phyloP scores from a whole-genome alignment of 2,329 filamentous ascomycete genomes.

The Zalaria sp. region DNA sequence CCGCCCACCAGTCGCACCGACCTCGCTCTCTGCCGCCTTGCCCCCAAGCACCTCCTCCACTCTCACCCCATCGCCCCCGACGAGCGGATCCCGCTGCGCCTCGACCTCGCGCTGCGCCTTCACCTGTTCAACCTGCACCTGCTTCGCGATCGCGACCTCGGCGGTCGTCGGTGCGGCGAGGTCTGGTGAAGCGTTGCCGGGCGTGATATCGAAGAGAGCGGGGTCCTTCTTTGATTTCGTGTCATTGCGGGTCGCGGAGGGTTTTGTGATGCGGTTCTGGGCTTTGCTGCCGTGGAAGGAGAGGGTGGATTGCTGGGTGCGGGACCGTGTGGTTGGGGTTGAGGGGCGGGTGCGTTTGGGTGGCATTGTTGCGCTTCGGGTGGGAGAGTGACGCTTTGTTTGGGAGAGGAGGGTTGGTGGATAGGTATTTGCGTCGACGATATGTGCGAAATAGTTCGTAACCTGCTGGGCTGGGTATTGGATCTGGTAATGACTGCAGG shows the following conservation, averaged over 20 bases:
- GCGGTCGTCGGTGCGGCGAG: slow-evolving; percentile 21
- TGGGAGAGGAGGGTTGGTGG: too few species aligned
- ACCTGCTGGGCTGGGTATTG: too few species aligned
- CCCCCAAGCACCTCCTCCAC: slow-evolving; percentile 17
- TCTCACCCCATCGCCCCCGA: slow-evolving; percentile 9
- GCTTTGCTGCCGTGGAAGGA: slow-evolving; percentile 42
- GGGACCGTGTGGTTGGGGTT: slow-evolving; percentile 28
- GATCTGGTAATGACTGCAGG: too few species aligned
- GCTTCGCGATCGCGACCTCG: slow-evolving; percentile 24
- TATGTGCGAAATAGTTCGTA: too few species aligned
- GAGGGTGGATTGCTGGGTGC: slow-evolving; percentile 44
- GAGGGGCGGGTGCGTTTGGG: slow-evolving; percentile 25
- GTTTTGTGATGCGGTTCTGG: slow-evolving; percentile 43
- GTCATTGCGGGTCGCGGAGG: slow-evolving; percentile 22
- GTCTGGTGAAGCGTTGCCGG: slow-evolving; percentile 13
- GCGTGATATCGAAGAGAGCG: slow-evolving; percentile 15
- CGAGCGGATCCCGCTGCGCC: slow-evolving; percentile 10
- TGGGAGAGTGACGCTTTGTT: too few species aligned
- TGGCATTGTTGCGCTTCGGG: slow-evolving; percentile 20
- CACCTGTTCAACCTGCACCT: slow-evolving; percentile 19
- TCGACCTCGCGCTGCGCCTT: background rate
- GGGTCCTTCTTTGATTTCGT: slow-evolving; percentile 24
- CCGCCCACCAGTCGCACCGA: slow-evolving; percentile 34
- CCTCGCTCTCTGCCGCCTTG: slow-evolving; percentile 12
- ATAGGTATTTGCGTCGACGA: too few species aligned